A percentile compares a stretch with the other conserved stretches of the same genome.
These are phyloP conservation scores for Lichtheimia corymbifera DNA, from an alignment of 371 early-diverging fungal genomes.

Conservation along the genomic window DNA sequence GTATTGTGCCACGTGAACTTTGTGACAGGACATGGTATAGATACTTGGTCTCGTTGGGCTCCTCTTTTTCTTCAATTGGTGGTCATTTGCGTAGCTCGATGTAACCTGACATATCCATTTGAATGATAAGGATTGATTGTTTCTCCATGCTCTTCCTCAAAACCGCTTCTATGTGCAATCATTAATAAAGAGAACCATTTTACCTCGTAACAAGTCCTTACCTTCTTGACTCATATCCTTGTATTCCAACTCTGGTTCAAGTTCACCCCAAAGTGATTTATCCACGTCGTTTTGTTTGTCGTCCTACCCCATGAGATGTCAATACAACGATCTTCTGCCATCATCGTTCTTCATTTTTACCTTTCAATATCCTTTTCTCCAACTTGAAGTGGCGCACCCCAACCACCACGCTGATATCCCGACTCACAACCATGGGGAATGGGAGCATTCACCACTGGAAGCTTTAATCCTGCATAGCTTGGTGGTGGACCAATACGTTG, in stretches of 20 bases:
- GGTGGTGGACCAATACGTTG: conserved; percentile 96
- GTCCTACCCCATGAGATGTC: not conserved
- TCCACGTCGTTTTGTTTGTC: conserved; percentile 35
- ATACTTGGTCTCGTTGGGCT: conserved; percentile 69
- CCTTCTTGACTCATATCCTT: not conserved
- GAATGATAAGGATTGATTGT: not conserved
- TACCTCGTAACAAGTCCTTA: not conserved
- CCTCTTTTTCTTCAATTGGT: conserved; percentile 66
- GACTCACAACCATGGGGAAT: conserved; percentile 91
- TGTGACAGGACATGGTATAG: conserved; percentile 89
- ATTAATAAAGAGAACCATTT: not conserved
- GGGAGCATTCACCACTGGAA: conserved; percentile 92
- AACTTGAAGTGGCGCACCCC: conserved; percentile 81
- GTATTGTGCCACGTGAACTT: conserved; percentile 46
- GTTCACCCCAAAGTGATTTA: conserved; percentile 74
- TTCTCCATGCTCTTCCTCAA: not conserved
- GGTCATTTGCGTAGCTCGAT: conserved; percentile 78
- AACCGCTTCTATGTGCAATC: not conserved
- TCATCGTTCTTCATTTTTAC: conserved; percentile 34
- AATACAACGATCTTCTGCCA: not conserved
- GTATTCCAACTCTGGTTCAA: conserved; percentile 51
- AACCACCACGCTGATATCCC: conserved; percentile 93
- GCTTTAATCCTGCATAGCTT: conserved; percentile 77
- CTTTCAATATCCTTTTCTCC: not conserved
- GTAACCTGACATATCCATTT: conserved; percentile 79